These are phyloP conservation scores for Nematodospora anomalae DNA, from an alignment of 1,139 yeast genomes.

Conservation along the genomic window DNA sequence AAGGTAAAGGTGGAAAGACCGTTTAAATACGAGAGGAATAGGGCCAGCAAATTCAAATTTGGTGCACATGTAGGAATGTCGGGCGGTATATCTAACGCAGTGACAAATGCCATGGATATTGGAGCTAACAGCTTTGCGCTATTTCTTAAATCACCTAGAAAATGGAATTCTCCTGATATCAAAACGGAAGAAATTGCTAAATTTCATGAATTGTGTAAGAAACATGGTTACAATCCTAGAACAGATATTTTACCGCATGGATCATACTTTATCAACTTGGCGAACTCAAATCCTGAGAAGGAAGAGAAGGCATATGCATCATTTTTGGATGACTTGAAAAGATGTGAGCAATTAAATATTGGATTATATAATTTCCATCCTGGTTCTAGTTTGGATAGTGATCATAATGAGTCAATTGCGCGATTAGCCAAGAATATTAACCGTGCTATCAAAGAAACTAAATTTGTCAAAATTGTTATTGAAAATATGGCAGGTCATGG, in stretches of 20 bases:
- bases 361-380: conserved; percentile 94
- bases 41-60: conserved; percentile 45
- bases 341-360: conserved; percentile 84
- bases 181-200: conserved; percentile 63
- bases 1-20: conserved; percentile 11
- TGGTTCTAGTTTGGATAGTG: conserved; percentile 80
- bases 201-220: conserved; percentile 62
- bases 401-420: conserved; percentile 61
- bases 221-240: conserved; percentile 66
- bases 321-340: conserved; percentile 79
- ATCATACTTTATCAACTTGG: conserved; percentile 86
- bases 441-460: conserved; percentile 69
- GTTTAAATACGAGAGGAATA: conserved; percentile 26
- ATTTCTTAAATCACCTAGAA: conserved; percentile 84
- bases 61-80: conserved; percentile 82
- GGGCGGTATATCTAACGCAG: conserved; percentile 76
- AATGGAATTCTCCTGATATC: conserved; percentile 85
- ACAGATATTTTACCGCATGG: conserved; percentile 92
- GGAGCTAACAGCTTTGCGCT: conserved; percentile 89
- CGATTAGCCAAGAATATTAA: conserved; percentile 79
- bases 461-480: conserved; percentile 79
- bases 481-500: conserved; percentile 99
- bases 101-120: conserved; percentile 68
- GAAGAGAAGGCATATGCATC: conserved; percentile 73
- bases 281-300: conserved; percentile 84